Base-by-base conservation (phyloP, 345 rosid species). In the Eutrema japonicum region DNA sequence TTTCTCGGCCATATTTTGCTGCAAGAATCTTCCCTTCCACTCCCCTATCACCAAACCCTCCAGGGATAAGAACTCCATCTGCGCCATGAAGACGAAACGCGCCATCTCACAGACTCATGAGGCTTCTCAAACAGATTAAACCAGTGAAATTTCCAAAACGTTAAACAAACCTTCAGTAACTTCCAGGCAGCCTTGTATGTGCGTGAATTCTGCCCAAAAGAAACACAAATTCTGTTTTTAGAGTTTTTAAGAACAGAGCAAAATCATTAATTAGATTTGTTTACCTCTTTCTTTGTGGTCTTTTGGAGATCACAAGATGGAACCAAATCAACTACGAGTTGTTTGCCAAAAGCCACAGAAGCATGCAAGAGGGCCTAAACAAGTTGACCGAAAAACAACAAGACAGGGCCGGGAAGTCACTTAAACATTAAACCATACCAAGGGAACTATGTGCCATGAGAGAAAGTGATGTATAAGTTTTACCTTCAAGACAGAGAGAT, bases 31-130 rank as follows among this genome's bases (percentile, higher is more conserved):
- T 95, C 50, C 99, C 97, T 79, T 86, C 83, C 73, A 95, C 96
- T 57, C 99, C 99, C 64, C 99, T 83, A 56, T 88, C 86, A 35
- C 99, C 99, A 85, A 92, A 95, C 60, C 97, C 99, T 78, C 99
- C 99, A 37, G 99, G 99, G 60, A 95, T 91, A 58, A 95, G 84
- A 75, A 90, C 11, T 53, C 97, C 99, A 82, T 92, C 84, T 11
- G 93, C 93, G 37, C 85, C 89, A 96, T 94, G 75, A 41, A 49
- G 42, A 41, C 0, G 8, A 47, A 63, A 38, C 55, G 45, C 4
- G 3, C 37, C 2, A 50, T 50, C 37, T 38, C 5, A 32, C 6
- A 22, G 16, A 43, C 47, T 49, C 38, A 26, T 70, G 58, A 63
- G 26, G 16, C 61, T 45, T 59, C 47, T n/a, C 13, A 54, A 30